A percentile compares a stretch with the other conserved stretches of the same genome.
Evolutionary conservation across 2,329 filamentous ascomycete genomes (phyloP).

Genomic region (Diplodia mutila): DNA sequence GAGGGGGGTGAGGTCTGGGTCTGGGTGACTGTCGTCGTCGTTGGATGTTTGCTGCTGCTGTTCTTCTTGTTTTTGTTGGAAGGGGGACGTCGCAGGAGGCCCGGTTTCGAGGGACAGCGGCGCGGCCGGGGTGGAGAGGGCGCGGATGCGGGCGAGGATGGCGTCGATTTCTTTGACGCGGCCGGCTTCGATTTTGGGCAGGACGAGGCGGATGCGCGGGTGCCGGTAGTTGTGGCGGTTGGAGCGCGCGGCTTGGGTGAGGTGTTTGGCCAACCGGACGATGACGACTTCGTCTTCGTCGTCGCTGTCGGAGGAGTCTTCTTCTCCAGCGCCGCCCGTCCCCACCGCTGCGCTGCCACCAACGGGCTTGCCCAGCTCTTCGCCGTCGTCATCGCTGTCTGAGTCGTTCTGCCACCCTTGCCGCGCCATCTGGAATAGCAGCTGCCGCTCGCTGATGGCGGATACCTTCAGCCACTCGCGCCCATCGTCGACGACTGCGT

Average conservation of each 20-base stretch:
- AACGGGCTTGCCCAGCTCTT: slow-evolving; percentile 41
- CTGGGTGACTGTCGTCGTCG: slow-evolving; percentile 25
- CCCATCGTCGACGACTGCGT: slow-evolving; percentile 67
- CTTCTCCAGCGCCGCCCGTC: slow-evolving; percentile 46
- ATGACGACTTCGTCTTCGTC: slow-evolving; percentile 60
- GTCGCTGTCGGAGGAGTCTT: slow-evolving; percentile 55
- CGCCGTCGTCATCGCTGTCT: slow-evolving; percentile 51
- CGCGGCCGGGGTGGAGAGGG: slow-evolving; percentile 45
- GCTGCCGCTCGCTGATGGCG: slow-evolving; percentile 64
- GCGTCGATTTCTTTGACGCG: slow-evolving; percentile 58
- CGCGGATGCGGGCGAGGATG: slow-evolving; percentile 60
- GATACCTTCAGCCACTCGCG: slow-evolving; percentile 71
- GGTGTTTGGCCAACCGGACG: slow-evolving; percentile 62
- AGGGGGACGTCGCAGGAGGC: neutral
- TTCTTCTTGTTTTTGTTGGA: slow-evolving; percentile 35
- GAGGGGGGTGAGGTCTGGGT: slow-evolving; percentile 38
- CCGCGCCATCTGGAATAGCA: slow-evolving; percentile 71
- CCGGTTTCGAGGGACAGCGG: neutral
- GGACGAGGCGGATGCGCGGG: slow-evolving; percentile 62
- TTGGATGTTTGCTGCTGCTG: slow-evolving; percentile 31
- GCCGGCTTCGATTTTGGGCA: slow-evolving; percentile 61
- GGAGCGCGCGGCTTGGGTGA: slow-evolving; percentile 60
- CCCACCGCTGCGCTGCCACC: slow-evolving; percentile 30
- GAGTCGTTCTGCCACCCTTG: slow-evolving; percentile 63
- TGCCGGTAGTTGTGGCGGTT: slow-evolving; percentile 44